These are phyloP conservation scores for Trypanosomatidae sp. DNA, from an alignment of 208 protist species.

Conservation along the genomic window DNA sequence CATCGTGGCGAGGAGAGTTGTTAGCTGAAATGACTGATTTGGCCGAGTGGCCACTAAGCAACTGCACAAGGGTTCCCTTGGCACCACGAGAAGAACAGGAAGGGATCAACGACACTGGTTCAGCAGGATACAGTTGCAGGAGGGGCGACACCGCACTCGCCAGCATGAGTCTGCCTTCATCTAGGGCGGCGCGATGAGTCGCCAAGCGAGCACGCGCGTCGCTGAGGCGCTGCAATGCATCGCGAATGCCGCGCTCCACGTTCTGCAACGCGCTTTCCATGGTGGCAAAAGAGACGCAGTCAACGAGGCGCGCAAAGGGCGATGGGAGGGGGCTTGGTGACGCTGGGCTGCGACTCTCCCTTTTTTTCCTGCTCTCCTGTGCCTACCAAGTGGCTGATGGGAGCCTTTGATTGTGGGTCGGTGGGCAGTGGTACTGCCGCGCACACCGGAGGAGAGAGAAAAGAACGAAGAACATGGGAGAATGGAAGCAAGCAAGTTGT, in stretches of 20 bases:
- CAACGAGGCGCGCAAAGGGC: background rate
- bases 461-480: background rate
- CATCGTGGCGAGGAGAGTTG: background rate
- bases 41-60: background rate
- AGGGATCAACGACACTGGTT: background rate
- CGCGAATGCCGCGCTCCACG: conserved; percentile 8
- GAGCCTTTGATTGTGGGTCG: background rate
- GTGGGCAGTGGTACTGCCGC: background rate
- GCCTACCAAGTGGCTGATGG: background rate
- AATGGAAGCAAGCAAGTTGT: background rate
- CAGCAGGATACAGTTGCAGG: background rate
- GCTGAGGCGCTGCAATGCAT: conserved; percentile 5
- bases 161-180: background rate
- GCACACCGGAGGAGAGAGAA: background rate
- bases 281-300: background rate
- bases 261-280: conserved; percentile 16
- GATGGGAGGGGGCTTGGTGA: background rate
- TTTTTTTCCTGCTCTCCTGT: background rate
- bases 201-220: conserved; percentile 6
- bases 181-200: background rate
- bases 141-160: background rate
- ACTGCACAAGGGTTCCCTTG: no score
- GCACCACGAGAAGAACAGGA: background rate
- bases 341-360: background rate
- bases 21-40: background rate